Percentiles rank a stretch among this genome's conserved stretches.
Evolutionary conservation across 2,329 filamentous ascomycete genomes (phyloP).

Genomic region (Phialophora macrospora): DNA sequence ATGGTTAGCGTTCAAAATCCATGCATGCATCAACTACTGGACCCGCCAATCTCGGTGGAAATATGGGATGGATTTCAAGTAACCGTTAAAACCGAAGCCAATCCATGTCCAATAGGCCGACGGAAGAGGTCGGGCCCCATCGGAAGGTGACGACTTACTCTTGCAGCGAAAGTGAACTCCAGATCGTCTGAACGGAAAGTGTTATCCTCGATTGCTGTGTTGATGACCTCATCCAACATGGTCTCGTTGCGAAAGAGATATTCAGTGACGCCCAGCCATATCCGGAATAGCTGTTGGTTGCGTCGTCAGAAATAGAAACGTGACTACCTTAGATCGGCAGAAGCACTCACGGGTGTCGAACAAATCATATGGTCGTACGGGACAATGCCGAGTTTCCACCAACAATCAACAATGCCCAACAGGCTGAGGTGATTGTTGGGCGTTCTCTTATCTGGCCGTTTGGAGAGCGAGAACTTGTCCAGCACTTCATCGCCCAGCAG

Average conservation of each 20-base stretch:
- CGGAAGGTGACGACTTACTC: conserved; percentile 52
- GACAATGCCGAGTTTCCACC: conserved; percentile 89
- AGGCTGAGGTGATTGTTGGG: conserved; percentile 94
- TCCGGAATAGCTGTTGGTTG: conserved; percentile 72
- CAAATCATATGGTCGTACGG: conserved; percentile 99
- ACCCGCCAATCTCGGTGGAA: conserved; percentile 4
- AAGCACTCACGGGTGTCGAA: conserved; percentile 74
- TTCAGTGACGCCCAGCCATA: conserved; percentile 97
- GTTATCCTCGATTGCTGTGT: conserved; percentile 84
- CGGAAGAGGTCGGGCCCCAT: neutral
- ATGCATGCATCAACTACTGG: neutral
- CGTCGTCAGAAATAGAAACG: conserved; percentile 25
- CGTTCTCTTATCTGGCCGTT: conserved; percentile 67
- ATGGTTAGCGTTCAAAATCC: conserved; percentile 17
- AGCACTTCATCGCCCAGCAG: conserved; percentile 79
- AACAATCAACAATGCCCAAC: conserved; percentile 97
- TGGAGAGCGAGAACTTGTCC: conserved; percentile 84
- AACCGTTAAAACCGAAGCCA: neutral
- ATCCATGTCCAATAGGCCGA: conserved; percentile 22
- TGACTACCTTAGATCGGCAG: conserved; percentile 5
- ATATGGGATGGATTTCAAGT: conserved; percentile 11
- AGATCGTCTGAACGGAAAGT: conserved; percentile 94
- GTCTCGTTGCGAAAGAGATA: conserved; percentile 85
- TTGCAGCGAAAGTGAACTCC: conserved; percentile 95
- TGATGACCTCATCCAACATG: conserved; percentile 81